Evolutionary conservation across 805 yeast genomes (phyloP).

Genomic region (Cyberlindnera xishuangbannaensis): DNA sequence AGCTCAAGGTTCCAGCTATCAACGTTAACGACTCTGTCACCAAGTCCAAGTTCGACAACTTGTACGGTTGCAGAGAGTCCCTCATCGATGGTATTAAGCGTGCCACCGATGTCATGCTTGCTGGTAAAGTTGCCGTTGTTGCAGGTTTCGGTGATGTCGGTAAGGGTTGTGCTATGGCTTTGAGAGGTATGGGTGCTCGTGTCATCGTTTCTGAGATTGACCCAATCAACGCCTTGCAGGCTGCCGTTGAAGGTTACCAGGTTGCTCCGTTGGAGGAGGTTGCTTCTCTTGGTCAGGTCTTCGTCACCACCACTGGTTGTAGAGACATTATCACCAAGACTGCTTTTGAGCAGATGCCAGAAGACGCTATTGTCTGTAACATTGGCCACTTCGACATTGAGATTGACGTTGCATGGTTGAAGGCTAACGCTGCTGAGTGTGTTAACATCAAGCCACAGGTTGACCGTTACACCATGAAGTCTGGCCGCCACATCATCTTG

Average conservation of each 20-base stretch:
- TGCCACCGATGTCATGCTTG: constrained; percentile 99
- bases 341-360: constrained; percentile 92
- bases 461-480: constrained; percentile 87
- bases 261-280: constrained; percentile 94
- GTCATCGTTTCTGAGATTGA: constrained; percentile 96
- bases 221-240: constrained; percentile 98
- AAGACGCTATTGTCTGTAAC: constrained; percentile 99
- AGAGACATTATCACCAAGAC: constrained; percentile 92
- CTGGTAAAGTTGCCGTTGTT: constrained; percentile 98
- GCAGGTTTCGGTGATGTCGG: constrained; percentile 99
- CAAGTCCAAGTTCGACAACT: constrained; percentile 98
- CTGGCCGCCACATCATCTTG: constrained; percentile 90
- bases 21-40: constrained; percentile 98
- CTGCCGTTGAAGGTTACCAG: constrained; percentile 98
- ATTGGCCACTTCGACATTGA: constrained; percentile 99
- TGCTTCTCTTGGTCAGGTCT: constrained; percentile 89
- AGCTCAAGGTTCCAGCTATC: constrained; percentile 97
- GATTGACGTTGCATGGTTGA: constrained; percentile 98
- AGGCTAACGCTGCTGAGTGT: constrained; percentile 86
- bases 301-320: constrained; percentile 99
- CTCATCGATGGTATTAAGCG: constrained; percentile 98
- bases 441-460: constrained; percentile 99
- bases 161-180: constrained; percentile 99
- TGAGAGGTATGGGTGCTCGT: constrained; percentile 98
- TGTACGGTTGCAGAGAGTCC: constrained; percentile 99